Evolutionary conservation across 805 yeast species (phyloP), one percentile per base, ranked within the genome.

Genomic region (Wickerhamomyces subpelliculosus): DNA sequence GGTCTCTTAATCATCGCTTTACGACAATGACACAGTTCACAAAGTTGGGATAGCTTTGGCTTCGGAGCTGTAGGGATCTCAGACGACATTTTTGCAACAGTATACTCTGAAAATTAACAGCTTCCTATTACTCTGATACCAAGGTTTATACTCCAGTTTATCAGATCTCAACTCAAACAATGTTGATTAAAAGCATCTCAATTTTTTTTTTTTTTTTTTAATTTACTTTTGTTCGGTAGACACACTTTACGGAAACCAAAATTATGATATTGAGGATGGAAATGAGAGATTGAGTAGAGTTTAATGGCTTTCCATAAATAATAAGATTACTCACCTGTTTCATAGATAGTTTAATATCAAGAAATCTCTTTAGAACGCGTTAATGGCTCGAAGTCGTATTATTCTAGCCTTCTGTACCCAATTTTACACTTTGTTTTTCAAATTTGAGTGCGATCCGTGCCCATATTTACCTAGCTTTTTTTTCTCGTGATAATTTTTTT

Each of bases 1-100:
- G 99, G 99, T 45, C 98, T 72, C 52, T 80, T 84, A 69, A 93
- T 72, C 17, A 84, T 84, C 0, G 97, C 96, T 53, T 85, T 84
- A 38, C 90, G 72, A 25, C 73, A 69, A 47, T 77, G 81, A 56
- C 98, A 90, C 8, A 86, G 70, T 62, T 89, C 95, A 64, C 98
- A 90, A 13, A 80, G 66, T 46, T 67, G 70, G 1, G 68, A 49
- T 1, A 64, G 41, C 40, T 63, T 65, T 8, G 55, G 55, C 13
- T 32, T 36, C 4, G 32, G 20, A 4, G 32, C n/a, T 12, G 32
- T 18, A 6, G 32, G 19, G 22, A 29, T 29, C 22, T n/a, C n/a
- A n/a, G n/a, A n/a, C n/a, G n/a, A n/a, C n/a, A n/a, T n/a, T n/a
- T n/a, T n/a, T n/a, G n/a, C n/a, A n/a, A n/a, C n/a, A n/a, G n/a